Evolutionary conservation across 805 yeast genomes (phyloP).

Genomic region (Peterozyma toletana): DNA sequence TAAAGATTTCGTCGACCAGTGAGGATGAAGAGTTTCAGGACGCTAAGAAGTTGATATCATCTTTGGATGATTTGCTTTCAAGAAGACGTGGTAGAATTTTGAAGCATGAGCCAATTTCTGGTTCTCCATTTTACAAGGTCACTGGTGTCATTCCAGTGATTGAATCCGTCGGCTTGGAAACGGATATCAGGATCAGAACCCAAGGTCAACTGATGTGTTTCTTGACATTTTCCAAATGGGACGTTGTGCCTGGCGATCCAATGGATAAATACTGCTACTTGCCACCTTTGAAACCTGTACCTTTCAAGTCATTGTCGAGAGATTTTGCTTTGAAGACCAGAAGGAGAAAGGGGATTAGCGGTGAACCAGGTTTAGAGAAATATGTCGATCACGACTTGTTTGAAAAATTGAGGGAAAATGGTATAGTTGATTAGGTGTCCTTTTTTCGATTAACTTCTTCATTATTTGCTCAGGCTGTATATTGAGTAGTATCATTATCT

Average conservation of each 20-base stretch:
- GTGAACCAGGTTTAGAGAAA: slow-evolving; percentile 59
- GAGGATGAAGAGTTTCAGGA: slow-evolving; percentile 34
- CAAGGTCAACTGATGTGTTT: slow-evolving; percentile 74
- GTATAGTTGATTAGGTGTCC: slow-evolving; percentile 21
- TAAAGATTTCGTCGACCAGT: slow-evolving; percentile 24
- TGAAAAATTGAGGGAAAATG: slow-evolving; percentile 43
- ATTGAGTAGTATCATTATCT: not conserved
- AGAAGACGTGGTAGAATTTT: slow-evolving; percentile 64
- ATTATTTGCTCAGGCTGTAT: not conserved
- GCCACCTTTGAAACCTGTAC: slow-evolving; percentile 73
- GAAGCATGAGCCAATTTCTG: slow-evolving; percentile 51
- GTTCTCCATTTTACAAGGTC: slow-evolving; percentile 59
- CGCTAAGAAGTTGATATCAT: slow-evolving; percentile 7
- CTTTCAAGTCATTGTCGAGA: slow-evolving; percentile 62
- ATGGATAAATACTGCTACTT: slow-evolving; percentile 57
- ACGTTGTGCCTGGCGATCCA: slow-evolving; percentile 86
- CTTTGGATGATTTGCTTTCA: slow-evolving; percentile 30
- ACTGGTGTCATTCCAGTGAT: slow-evolving; percentile 75
- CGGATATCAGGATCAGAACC: slow-evolving; percentile 73
- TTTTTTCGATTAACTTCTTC: not conserved
- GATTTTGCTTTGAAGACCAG: slow-evolving; percentile 89
- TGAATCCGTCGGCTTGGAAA: slow-evolving; percentile 84
- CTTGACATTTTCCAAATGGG: slow-evolving; percentile 65
- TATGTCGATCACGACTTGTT: slow-evolving; percentile 60
- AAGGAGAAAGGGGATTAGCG: slow-evolving; percentile 76